Evolutionary conservation across 2,329 filamentous ascomycete species (phyloP).

Genomic region (Zymoseptoria tritici): DNA sequence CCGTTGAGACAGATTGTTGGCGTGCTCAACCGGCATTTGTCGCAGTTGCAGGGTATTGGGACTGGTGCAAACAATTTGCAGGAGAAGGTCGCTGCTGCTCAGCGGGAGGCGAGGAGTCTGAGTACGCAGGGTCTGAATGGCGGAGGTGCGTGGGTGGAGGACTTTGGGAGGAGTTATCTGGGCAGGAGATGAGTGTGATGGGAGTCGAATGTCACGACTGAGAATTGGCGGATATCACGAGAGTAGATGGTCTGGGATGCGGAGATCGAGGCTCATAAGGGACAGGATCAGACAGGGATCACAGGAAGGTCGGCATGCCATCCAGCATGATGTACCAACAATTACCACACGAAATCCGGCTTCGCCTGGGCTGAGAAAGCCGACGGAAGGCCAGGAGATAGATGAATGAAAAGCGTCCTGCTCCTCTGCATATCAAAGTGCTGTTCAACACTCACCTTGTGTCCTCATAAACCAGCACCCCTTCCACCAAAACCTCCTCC

Average conservation of each 20-base stretch:
- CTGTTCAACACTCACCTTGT: not conserved
- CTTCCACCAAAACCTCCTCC: constrained; percentile 16
- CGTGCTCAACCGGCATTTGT: constrained; percentile 86
- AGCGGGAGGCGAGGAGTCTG: constrained; percentile 62
- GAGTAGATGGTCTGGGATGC: too few species aligned
- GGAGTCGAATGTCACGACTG: not conserved
- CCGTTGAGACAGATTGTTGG: constrained; percentile 91
- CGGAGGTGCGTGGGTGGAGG: constrained; percentile 69
- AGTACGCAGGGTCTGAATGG: constrained; percentile 37
- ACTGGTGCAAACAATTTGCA: constrained; percentile 73
- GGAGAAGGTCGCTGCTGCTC: constrained; percentile 71
- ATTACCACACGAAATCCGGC: not conserved
- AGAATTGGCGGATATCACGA: not conserved
- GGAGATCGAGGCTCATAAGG: too few species aligned
- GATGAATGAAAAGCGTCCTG: not conserved
- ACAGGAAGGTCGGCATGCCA: not conserved
- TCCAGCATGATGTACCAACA: not conserved
- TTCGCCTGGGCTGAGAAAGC: not conserved
- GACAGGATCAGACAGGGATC: too few species aligned
- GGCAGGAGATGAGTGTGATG: constrained; percentile 33
- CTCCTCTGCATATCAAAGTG: too few species aligned
- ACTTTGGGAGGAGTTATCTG: constrained; percentile 86
- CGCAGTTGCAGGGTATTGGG: constrained; percentile 89
- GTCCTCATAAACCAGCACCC: constrained; percentile 18
- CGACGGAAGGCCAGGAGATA: not conserved